phyloP scores from a whole-genome alignment of 371 early-diverging fungal species.

The Dipsacomyces acuminosporus region DNA sequence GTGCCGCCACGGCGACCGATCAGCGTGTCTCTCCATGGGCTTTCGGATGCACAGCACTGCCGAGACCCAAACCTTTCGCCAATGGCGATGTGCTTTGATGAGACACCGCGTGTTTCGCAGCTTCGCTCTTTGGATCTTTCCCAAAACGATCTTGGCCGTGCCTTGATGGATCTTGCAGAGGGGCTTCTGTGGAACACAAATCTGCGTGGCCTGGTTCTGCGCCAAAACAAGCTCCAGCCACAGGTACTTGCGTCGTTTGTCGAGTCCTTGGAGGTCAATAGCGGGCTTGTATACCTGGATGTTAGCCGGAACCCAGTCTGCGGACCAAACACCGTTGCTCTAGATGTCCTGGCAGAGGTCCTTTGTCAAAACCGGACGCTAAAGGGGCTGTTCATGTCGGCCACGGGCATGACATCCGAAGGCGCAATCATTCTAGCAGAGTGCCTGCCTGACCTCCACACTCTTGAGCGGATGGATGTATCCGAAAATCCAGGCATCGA shows the following conservation, averaged over 20 bases:
- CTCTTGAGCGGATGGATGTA: slow-evolving; percentile 64
- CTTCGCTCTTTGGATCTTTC: slow-evolving; percentile 45
- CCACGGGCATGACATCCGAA: slow-evolving; percentile 59
- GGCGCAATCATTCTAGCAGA: slow-evolving; percentile 76
- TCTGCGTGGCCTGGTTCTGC: slow-evolving; percentile 31
- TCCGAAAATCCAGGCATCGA: slow-evolving; percentile 67
- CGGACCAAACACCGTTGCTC: slow-evolving; percentile 28
- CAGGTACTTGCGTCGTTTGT: slow-evolving; percentile 29
- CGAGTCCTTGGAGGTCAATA: slow-evolving; percentile 38
- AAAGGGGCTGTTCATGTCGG: slow-evolving; percentile 57
- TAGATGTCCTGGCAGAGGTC: slow-evolving; percentile 57
- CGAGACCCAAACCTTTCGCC: slow-evolving; percentile 4
- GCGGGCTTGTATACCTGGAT: slow-evolving; percentile 37
- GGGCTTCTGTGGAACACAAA: slow-evolving; percentile 44
- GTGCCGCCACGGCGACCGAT: slow-evolving; percentile 27
- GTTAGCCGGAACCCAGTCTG: slow-evolving; percentile 44
- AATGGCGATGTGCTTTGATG: slow-evolving; percentile 5
- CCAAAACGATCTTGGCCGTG: slow-evolving; percentile 44
- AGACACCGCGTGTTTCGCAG: slow-evolving; percentile 33
- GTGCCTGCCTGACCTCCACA: slow-evolving; percentile 66
- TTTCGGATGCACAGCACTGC: slow-evolving; percentile 39
- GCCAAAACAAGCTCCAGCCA: slow-evolving; percentile 40
- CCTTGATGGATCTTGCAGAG: slow-evolving; percentile 36
- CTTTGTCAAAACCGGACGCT: slow-evolving; percentile 61
- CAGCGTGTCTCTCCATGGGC: slow-evolving; percentile 41